Conservation (phyloP, 306 rosid genomes). For the Trifolium dubium region DNA sequence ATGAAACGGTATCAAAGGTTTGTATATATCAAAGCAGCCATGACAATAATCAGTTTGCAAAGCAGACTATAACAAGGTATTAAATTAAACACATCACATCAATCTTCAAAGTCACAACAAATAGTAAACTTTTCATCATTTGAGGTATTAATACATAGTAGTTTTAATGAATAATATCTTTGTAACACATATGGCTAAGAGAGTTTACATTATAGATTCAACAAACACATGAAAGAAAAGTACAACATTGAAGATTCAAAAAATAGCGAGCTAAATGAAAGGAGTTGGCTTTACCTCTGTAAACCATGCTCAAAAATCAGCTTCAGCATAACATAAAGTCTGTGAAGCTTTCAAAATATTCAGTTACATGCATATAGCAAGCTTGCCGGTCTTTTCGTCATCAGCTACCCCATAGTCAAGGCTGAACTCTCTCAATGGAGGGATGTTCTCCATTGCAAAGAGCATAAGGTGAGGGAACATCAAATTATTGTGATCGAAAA, state of each 20-base stretch:
- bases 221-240: constrained; percentile 7
- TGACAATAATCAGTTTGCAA: constrained; percentile 18
- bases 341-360: constrained; percentile 46
- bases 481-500: constrained; percentile 87
- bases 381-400: constrained; percentile 77
- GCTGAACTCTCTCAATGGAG: constrained; percentile 98
- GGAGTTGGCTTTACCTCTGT: constrained; percentile 56
- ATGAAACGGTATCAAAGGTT: constrained; percentile 13
- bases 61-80: constrained; percentile 4
- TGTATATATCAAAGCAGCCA: constrained; percentile 16
- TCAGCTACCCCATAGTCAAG: constrained; percentile 89
- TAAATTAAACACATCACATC: constrained; percentile 9
- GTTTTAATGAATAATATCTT: constrained; percentile 27
- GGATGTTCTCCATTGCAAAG: constrained; percentile 94
- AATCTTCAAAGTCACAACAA: constrained; percentile 12
- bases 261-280: not conserved
- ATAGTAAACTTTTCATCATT: constrained; percentile 31
- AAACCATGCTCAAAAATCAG: constrained; percentile 45
- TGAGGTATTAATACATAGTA: constrained; percentile 3
- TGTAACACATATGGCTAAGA: constrained; percentile 11
- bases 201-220: constrained; percentile 8
- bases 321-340: constrained; percentile 49
- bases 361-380: constrained; percentile 81
- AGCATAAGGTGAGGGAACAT: constrained; percentile 98
- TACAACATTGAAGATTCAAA: not conserved